These are phyloP conservation scores for Furcasterigmium furcatum DNA, from an alignment of 2,329 filamentous ascomycete species.

Conservation along the genomic window DNA sequence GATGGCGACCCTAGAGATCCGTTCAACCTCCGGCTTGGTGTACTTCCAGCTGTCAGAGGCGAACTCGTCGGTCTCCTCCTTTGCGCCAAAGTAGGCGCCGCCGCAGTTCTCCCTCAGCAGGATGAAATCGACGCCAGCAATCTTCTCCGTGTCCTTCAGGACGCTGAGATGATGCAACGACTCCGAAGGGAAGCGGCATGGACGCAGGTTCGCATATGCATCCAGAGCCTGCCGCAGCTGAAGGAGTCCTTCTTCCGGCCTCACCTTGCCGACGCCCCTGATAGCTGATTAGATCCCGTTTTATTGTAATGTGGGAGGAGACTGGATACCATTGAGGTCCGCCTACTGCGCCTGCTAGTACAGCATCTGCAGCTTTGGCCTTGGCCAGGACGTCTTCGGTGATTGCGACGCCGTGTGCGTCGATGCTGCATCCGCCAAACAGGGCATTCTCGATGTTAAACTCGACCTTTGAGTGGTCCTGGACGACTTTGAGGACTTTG, in stretches of 20 bases:
- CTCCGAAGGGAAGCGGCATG: constrained; percentile 27
- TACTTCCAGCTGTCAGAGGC: constrained; percentile 47
- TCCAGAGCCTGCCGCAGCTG: constrained; percentile 35
- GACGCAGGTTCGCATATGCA: constrained; percentile 47
- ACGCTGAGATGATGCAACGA: constrained; percentile 34
- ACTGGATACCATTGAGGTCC: constrained; percentile 39
- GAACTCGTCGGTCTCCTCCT: constrained; percentile 35
- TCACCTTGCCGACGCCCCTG: background rate
- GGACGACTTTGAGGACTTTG: constrained; percentile 38
- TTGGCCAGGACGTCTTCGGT: constrained; percentile 37
- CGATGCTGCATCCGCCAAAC: constrained; percentile 24
- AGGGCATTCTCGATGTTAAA: constrained; percentile 21
- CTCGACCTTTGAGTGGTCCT: constrained; percentile 15
- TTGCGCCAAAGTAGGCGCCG: constrained; percentile 45
- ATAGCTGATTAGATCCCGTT: background rate
- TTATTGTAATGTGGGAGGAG: constrained; percentile 24
- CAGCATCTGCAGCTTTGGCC: constrained; percentile 34
- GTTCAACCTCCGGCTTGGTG: constrained; percentile 37
- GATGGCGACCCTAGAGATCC: constrained; percentile 41
- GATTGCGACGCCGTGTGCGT: constrained; percentile 37
- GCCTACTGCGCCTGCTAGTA: constrained; percentile 43
- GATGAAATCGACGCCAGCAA: constrained; percentile 41
- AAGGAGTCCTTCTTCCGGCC: constrained; percentile 37
- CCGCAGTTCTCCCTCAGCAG: constrained; percentile 47
- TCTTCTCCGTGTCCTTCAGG: constrained; percentile 37